phyloP scores from a whole-genome alignment of 1,139 yeast genomes.

The Lodderomyces theae region DNA sequence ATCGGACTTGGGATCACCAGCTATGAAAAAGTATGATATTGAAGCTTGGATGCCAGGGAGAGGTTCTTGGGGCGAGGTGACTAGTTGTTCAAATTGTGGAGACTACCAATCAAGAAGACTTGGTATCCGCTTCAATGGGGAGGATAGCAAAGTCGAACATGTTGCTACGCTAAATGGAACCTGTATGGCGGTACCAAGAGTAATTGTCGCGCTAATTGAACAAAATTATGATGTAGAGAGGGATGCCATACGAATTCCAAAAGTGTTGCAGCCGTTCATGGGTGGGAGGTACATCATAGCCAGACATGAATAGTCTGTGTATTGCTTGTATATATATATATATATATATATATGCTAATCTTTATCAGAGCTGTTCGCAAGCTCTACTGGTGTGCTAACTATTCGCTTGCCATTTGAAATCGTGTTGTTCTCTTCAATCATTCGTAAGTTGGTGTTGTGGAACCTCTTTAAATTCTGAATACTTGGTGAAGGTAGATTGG shows the following conservation, averaged over 20 bases:
- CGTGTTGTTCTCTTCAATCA: conserved; percentile 16
- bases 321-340: conserved; percentile 3
- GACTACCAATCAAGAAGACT: conserved; percentile 88
- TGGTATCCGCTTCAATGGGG: conserved; percentile 52
- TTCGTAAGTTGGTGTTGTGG: conserved; percentile 26
- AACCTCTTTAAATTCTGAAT: conserved; percentile 30
- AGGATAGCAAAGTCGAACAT: conserved; percentile 40
- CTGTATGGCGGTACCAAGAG: conserved; percentile 92
- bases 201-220: conserved; percentile 83
- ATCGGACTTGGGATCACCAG: conserved; percentile 91
- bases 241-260: conserved; percentile 62
- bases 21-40: conserved; percentile 84
- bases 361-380: conserved; percentile 25
- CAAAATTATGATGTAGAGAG: conserved; percentile 66
- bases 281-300: conserved; percentile 42
- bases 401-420: conserved; percentile 22
- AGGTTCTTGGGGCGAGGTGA: conserved; percentile 87
- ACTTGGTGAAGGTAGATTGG: neutral
- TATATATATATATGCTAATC: conserved; percentile 14
- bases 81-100: conserved; percentile 88
- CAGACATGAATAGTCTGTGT: conserved; percentile 7
- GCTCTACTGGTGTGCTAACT: conserved; percentile 29
- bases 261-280: conserved; percentile 65
- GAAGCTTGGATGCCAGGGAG: conserved; percentile 99
- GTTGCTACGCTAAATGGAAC: conserved; percentile 93